Conservation (phyloP, 768 basidiomycete genomes). For the Agaricus blazei region DNA sequence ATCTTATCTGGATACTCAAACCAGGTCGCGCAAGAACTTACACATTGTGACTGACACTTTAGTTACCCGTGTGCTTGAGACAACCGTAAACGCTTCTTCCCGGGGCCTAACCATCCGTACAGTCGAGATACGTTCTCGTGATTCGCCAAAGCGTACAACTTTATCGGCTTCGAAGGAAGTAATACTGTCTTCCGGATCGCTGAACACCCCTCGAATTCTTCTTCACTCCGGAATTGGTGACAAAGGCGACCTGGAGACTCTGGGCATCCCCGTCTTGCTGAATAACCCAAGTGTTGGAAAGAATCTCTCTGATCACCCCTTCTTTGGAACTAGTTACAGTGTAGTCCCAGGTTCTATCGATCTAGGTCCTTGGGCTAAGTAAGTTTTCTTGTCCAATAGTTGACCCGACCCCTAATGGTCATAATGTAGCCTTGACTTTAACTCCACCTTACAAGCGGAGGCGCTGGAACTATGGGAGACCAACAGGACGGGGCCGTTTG, state of each 20-base stretch:
- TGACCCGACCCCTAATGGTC: background rate
- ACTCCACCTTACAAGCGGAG: background rate
- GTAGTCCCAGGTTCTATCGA: constrained; percentile 2
- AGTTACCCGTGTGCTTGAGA: constrained; percentile 17
- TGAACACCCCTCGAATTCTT: constrained; percentile 15
- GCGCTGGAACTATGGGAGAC: constrained; percentile 11
- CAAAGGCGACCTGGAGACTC: constrained; percentile 6
- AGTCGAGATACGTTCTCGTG: constrained; percentile 7
- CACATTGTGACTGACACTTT: constrained; percentile 24
- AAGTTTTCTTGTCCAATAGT: background rate
- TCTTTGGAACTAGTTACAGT: background rate
- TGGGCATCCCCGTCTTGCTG: constrained; percentile 19
- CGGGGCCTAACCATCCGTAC: constrained; percentile 5
- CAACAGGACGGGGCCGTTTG: constrained; percentile 10
- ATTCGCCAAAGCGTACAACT: background rate
- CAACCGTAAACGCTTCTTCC: background rate
- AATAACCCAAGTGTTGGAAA: constrained; percentile 24
- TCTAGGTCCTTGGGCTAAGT: constrained; percentile 9
- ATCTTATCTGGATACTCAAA: constrained; percentile 19
- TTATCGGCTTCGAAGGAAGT: constrained; percentile 19
- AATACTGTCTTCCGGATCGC: constrained; percentile 13
- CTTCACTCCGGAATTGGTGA: constrained; percentile 17
- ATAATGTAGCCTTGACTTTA: background rate
- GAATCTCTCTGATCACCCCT: constrained; percentile 22
- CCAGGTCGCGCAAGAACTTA: constrained; percentile 21